Percentiles rank a stretch among this genome's conserved stretches.
Conservation (phyloP, 2,329 filamentous ascomycete species). For the Aurifilum marmelostoma region DNA sequence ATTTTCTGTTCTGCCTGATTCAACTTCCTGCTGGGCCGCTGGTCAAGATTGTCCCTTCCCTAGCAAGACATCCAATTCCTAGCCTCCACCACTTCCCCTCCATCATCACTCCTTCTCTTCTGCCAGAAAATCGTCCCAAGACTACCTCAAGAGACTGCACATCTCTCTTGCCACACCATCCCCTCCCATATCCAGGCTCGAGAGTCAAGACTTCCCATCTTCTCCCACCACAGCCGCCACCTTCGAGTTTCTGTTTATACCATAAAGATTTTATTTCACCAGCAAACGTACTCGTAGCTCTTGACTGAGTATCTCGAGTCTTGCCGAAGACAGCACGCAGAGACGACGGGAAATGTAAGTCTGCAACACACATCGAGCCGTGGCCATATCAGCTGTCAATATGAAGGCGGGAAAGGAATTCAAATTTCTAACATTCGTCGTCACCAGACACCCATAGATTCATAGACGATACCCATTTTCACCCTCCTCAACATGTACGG, state of each 20-base stretch:
- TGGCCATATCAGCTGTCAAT: no score
- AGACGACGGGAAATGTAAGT: constrained; percentile 23
- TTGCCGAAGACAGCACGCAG: constrained; percentile 14
- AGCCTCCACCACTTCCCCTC: constrained; percentile 6
- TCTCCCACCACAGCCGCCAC: neutral
- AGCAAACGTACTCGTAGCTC: constrained; percentile 26
- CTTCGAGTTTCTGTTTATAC: constrained; percentile 17
- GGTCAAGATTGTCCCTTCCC: constrained; percentile 8
- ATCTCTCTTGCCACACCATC: neutral
- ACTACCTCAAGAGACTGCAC: neutral
- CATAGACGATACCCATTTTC: constrained; percentile 48
- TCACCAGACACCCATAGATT: constrained; percentile 27
- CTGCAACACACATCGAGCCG: neutral
- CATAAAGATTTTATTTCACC: constrained; percentile 9
- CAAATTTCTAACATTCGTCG: constrained; percentile 11
- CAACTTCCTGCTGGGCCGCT: constrained; percentile 3
- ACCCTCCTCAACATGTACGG: constrained; percentile 76
- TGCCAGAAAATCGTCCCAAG: neutral
- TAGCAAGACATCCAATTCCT: neutral
- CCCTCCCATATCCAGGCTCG: neutral
- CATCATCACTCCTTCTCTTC: constrained; percentile 5
- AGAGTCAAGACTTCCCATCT: neutral
- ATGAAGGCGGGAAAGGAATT: neutral
- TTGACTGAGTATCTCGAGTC: constrained; percentile 30
- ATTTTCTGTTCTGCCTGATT: neutral